Evolutionary conservation across 192 early-diverging fungal genomes (phyloP), one percentile per base, ranked within the genome.

Genomic region (Entomortierella parvispora): DNA sequence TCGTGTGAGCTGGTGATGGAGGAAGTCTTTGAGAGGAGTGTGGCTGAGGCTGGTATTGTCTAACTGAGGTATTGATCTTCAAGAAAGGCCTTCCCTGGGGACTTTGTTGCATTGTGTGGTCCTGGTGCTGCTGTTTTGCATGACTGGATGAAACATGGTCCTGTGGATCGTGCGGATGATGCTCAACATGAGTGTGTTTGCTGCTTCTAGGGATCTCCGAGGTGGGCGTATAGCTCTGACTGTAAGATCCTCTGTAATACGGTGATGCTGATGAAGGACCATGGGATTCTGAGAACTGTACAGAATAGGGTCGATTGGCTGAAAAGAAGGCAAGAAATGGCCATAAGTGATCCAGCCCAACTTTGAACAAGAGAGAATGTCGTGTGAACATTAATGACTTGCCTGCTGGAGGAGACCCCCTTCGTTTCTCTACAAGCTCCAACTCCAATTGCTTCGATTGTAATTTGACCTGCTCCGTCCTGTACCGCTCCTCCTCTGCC

Each of bases 401-500:
- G 58, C 72, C 64, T 68, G 72, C 43, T 32, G 74, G 66, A 22
- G 74, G 74, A 0, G 74, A 77, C 40, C 60, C 74, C 37, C 74
- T 59, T 29, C 65, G 65, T 25, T 59, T 62, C 55, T 68, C 74
- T 1, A 59, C 25, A n/a, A 59, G 60, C n/a, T 83, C 77, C 18
- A 83, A 46, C 15, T 83, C 81, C 17, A 83, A 50, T 29, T 83
- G 76, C 48, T 83, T 83, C 11, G 70, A 59, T 56, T 83, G 81
- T 0, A 83, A 64, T 12, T 70, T 72, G 34, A 83, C 47, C 44
- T 70, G 62, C 57, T 83, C 81, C 1, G 77, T 80, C 62, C 71
- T 79, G 63, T 76, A 80, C 20, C 79, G 77, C 51, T 79, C 81
- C 48, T 83, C 81, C 48, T 83, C 81, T 14, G 81, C 71, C 48